Base-by-base conservation (phyloP, 768 basidiomycete species). In the Infundibulicybe gibba region DNA sequence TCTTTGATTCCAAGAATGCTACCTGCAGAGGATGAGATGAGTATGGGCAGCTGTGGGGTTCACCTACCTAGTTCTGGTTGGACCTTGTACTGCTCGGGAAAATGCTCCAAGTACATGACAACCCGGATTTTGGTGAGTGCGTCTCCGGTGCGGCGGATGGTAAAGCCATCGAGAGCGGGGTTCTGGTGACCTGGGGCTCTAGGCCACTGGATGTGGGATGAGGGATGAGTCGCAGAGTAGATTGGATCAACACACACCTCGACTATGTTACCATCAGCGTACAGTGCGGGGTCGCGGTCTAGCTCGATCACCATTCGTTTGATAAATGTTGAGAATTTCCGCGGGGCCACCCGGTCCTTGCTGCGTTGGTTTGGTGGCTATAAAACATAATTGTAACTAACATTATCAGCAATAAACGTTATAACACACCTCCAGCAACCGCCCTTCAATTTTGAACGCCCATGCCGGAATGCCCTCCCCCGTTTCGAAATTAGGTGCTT, bases 381-480 rank as follows among this genome's bases (percentile, higher is more conserved):
- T 11, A 51, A 9, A 17, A 20, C 11, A 31, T 2, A 32, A 14
- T 49, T 39, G 53, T 35, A n/a, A 32, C 20, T 20, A 53, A 34
- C 20, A 20, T 32, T 48, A 8, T 30, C 25, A 30, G 33, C 32
- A 32, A 35, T 12, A 45, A 8, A n/a, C 15, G 17, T 35, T 8
- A 39, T 11, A 3, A 68, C 79, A 44, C 49, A 85, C 88, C 77
- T 90, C 88, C 5, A 97, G 70, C 45, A 97, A 61, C 41, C 93
- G 76, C 1, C 94, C 94, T 54, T 97, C 94, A 34, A 97, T 76
- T 61, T 81, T 87, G 48, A 97, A 72, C 32, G 80, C 75, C 92
- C 92, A 97, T 0, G 90, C 88, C 3, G 94, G 90, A 38, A 94
- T 86, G 1, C 89, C 89, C 55, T 91, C 85, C 9, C 92, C 93